Conservation (phyloP, 1,139 yeast genomes). For the Sugiyamaella castrensis region DNA sequence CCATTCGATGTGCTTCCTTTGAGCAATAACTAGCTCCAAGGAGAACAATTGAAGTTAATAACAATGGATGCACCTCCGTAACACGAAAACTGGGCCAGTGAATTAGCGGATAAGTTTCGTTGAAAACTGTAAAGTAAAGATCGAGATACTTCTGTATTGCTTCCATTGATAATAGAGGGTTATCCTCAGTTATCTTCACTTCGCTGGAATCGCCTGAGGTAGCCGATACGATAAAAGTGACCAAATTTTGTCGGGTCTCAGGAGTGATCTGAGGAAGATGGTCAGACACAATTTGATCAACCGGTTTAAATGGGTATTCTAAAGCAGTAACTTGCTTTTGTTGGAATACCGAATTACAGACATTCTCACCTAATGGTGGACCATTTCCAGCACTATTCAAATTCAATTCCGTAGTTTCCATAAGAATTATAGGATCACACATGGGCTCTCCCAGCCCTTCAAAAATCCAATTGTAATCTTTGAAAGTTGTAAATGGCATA, state of each 20-base stretch:
- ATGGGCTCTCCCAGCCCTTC: background rate
- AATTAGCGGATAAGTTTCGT: background rate
- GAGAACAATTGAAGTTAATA: background rate
- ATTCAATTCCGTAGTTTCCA: background rate
- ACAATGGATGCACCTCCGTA: background rate
- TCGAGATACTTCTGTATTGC: background rate
- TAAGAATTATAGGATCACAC: too few relatives aligned
- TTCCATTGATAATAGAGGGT: background rate
- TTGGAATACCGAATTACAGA: too few relatives aligned
- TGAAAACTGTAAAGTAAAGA: background rate
- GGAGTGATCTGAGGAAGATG: background rate
- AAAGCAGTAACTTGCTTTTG: background rate
- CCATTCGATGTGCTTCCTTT: background rate
- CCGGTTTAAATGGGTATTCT: background rate
- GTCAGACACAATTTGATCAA: background rate
- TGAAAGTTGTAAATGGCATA: background rate
- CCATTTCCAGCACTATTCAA: background rate
- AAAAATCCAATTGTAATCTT: background rate
- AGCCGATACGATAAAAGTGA: background rate
- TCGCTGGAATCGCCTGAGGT: background rate
- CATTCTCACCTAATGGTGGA: background rate
- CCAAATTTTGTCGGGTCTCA: background rate
- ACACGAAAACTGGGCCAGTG: background rate
- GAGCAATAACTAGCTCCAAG: background rate
- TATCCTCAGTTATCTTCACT: background rate